Evolutionary conservation across 495 filamentous ascomycete species (phyloP), one percentile per base, ranked within the genome.

Genomic region (Parathielavia hyrcaniae): DNA sequence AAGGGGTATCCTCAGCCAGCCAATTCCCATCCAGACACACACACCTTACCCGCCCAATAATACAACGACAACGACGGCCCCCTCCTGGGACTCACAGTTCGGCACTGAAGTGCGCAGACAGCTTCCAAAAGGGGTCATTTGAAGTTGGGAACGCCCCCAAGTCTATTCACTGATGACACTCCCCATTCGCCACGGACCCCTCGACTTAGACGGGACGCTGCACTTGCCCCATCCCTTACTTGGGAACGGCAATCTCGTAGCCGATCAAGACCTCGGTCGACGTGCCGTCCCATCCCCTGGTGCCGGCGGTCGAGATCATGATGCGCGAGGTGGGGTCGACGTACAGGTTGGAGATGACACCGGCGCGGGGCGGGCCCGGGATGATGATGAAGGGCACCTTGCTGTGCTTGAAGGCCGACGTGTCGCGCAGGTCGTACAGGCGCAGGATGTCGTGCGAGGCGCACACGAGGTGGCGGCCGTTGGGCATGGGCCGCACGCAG

Each of bases 401-500:
- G 11, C 88, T 87, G 66, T 90, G 87, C 53, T 85, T 87, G 50
- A 79, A 75, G 0, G 76, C 71, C 55, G 62, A 80, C 71, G 58
- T 84, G 71, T 91, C 84, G 54, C 84, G 84, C 13, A 97, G 72
- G 65, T 98, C 95, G 59, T 95, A 97, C 0, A 98, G 78, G 1
- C 93, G 83, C 9, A 98, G 79, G 61, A 97, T 98, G 64, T 98
- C 93, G 69, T 95, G 87, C 5, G 88, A 93, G 16, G 93, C 93
- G 74, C 93, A 98, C 20, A 98, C 82, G 17, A 98, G 78, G 77
- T 97, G 93, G 53, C 88, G 82, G 13, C 89, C 90, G 69, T 98
- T 98, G 19, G 87, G 85, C 93, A 98, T 97, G 22, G 90, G 84
- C 51, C 84, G 79, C 45, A 98, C 78, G 34, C 88, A 87, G 64